Conservation (phyloP, 140 eudicot genomes). For the Senecio squalidus region DNA sequence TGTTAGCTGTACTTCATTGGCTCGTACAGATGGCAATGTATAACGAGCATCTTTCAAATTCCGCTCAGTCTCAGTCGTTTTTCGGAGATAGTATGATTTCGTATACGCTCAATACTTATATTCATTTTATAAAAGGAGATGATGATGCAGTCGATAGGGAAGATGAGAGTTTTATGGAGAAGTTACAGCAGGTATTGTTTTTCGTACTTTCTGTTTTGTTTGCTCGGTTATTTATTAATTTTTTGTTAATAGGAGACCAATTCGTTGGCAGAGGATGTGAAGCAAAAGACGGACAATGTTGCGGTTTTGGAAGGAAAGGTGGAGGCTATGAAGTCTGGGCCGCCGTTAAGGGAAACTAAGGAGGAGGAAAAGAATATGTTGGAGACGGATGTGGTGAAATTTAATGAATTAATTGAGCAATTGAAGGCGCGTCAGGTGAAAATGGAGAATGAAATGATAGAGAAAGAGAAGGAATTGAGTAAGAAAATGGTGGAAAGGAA, state of each 20-base stretch:
- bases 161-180: slow-evolving; percentile 38
- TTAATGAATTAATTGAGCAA: slow-evolving; percentile 44
- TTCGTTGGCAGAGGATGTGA: slow-evolving; percentile 31
- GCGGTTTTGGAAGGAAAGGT: slow-evolving; percentile 48
- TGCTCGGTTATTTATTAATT: background rate
- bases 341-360: slow-evolving; percentile 46
- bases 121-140: slow-evolving; percentile 58
- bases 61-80: slow-evolving; percentile 13
- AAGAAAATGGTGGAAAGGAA: slow-evolving; percentile 42
- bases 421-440: slow-evolving; percentile 29
- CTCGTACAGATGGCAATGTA: slow-evolving; percentile 56
- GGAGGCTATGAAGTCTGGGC: slow-evolving; percentile 49
- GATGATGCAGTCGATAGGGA: slow-evolving; percentile 49
- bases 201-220: background rate
- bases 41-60: slow-evolving; percentile 31
- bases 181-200: slow-evolving; percentile 26
- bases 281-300: slow-evolving; percentile 21
- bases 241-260: slow-evolving; percentile 30
- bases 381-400: slow-evolving; percentile 65
- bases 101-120: slow-evolving; percentile 38
- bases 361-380: slow-evolving; percentile 45
- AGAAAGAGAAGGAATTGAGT: slow-evolving; percentile 59
- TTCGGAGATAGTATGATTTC: slow-evolving; percentile 17
- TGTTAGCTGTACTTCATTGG: slow-evolving; percentile 81
- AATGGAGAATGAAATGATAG: slow-evolving; percentile 47